Conservation (phyloP, 129 eudicot genomes). For the Flaveria ramosissima region DNA sequence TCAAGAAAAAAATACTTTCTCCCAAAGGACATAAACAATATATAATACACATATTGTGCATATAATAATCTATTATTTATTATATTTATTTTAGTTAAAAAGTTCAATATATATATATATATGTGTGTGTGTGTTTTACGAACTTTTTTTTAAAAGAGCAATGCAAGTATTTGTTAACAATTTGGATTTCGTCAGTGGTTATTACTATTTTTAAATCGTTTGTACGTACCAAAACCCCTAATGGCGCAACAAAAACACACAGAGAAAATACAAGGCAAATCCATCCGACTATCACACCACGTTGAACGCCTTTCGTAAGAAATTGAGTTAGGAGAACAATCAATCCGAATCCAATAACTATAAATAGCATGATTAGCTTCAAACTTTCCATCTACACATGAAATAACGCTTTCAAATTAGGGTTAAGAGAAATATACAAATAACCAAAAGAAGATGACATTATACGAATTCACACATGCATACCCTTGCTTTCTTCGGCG, state of each 20-base stretch:
- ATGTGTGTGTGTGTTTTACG: no score
- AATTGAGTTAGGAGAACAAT: slow-evolving; percentile 62
- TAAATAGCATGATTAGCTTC: slow-evolving; percentile 47
- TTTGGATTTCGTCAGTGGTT: background rate
- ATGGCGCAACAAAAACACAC: slow-evolving; percentile 86
- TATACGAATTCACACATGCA: background rate
- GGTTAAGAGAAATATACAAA: background rate
- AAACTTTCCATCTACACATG: slow-evolving; percentile 59
- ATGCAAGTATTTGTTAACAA: background rate
- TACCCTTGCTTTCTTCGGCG: slow-evolving; percentile 60
- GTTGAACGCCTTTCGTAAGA: slow-evolving; percentile 40
- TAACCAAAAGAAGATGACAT: background rate
- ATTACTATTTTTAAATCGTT: background rate
- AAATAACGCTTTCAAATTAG: background rate
- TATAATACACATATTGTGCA: background rate
- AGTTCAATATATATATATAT: background rate
- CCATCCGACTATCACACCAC: slow-evolving; percentile 82
- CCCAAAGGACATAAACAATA: no score
- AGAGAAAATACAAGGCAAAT: slow-evolving; percentile 75
- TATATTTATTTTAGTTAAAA: background rate
- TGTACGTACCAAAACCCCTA: slow-evolving; percentile 68
- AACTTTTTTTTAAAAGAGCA: background rate
- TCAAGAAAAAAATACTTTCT: background rate
- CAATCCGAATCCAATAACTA: slow-evolving; percentile 61
- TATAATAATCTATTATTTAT: background rate